Conservation (phyloP, 495 filamentous ascomycete genomes). For the Apodospora peruviana region DNA sequence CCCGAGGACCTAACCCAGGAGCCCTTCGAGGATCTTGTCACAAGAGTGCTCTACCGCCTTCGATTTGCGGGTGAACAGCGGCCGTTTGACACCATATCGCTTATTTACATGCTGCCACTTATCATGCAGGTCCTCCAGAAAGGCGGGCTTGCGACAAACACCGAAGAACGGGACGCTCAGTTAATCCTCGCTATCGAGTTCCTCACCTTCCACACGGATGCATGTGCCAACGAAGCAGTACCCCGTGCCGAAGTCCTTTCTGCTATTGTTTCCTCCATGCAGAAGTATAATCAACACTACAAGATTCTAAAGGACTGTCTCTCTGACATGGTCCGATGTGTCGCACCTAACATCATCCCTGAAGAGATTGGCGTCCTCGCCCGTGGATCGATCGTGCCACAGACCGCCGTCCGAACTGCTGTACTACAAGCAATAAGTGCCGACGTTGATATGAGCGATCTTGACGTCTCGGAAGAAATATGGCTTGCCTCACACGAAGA, state of each 20-base stretch:
- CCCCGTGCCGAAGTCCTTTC: slow-evolving; percentile 68
- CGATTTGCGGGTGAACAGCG: slow-evolving; percentile 88
- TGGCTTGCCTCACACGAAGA: slow-evolving; percentile 93
- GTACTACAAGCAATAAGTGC: slow-evolving; percentile 85
- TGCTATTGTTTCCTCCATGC: slow-evolving; percentile 73
- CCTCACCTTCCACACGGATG: slow-evolving; percentile 76
- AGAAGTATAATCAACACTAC: slow-evolving; percentile 85
- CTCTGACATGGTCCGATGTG: slow-evolving; percentile 70
- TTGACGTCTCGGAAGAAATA: slow-evolving; percentile 79
- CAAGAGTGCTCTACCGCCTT: slow-evolving; percentile 82
- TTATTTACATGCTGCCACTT: slow-evolving; percentile 82
- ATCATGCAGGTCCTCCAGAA: slow-evolving; percentile 67
- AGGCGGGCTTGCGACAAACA: slow-evolving; percentile 66
- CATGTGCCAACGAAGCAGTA: slow-evolving; percentile 62
- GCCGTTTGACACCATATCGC: slow-evolving; percentile 77
- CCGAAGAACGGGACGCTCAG: slow-evolving; percentile 81
- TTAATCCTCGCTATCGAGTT: slow-evolving; percentile 87
- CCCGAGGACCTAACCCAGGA: slow-evolving; percentile 68
- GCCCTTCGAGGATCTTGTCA: slow-evolving; percentile 77
- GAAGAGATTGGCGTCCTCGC: slow-evolving; percentile 68
- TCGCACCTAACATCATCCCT: slow-evolving; percentile 66
- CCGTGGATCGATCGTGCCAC: slow-evolving; percentile 67
- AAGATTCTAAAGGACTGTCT: slow-evolving; percentile 90
- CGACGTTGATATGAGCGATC: slow-evolving; percentile 84
- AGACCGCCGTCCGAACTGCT: slow-evolving; percentile 74